phyloP scores from a whole-genome alignment of 495 filamentous ascomycete species.

The Aspergillus avenaceus region DNA sequence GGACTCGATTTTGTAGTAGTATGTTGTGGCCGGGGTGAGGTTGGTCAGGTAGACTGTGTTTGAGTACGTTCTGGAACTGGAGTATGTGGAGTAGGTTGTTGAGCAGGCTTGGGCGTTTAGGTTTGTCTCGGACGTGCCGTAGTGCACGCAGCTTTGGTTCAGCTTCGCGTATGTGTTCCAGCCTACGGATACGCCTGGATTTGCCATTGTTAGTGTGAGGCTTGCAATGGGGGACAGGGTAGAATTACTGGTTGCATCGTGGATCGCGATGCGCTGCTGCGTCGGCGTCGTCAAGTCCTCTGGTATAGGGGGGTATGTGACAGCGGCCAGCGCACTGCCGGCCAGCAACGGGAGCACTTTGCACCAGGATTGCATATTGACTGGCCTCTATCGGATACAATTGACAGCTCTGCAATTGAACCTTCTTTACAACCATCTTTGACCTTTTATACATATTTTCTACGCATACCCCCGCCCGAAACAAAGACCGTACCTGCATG shows the following conservation, averaged over 20 bases:
- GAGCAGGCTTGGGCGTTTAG: conserved; percentile 30
- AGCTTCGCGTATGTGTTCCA: conserved; percentile 50
- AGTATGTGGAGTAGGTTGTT: conserved; percentile 40
- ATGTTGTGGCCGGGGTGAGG: conserved; percentile 43
- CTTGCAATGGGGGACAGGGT: no score
- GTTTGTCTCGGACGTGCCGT: conserved; percentile 29
- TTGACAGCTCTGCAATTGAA: no score
- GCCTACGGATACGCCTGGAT: conserved; percentile 51
- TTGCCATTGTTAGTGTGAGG: not conserved
- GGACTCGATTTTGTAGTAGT: conserved; percentile 55
- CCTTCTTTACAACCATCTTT: no score
- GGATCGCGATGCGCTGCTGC: conserved; percentile 56
- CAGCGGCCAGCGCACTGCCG: conserved; percentile 32
- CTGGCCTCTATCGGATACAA: no score
- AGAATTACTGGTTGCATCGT: no score
- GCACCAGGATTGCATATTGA: no score
- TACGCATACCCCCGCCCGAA: no score
- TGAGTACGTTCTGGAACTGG: conserved; percentile 47
- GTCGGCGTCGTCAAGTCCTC: conserved; percentile 51
- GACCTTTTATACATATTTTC: no score
- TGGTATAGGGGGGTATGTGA: conserved; percentile 50
- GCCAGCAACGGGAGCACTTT: conserved; percentile 39
- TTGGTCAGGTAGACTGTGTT: conserved; percentile 41
- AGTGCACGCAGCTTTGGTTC: conserved; percentile 38
- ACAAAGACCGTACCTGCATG: no score